phyloP scores from a whole-genome alignment of 257 asterid species.

The Forsythia viridissima region DNA sequence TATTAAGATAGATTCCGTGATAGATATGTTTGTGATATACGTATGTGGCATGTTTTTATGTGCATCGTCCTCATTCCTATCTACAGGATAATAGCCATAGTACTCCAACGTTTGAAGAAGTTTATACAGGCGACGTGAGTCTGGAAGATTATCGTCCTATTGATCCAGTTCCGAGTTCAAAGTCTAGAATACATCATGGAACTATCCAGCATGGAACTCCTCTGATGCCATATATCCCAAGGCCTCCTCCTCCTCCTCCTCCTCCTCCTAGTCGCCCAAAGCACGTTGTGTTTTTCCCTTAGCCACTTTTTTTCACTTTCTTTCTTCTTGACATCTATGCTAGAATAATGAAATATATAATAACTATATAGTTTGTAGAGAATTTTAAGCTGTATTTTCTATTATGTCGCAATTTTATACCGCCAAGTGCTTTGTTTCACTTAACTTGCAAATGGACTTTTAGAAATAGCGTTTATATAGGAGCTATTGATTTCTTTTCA shows the following conservation, averaged over 20 bases:
- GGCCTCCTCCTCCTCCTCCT: conserved; percentile 57
- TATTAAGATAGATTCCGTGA: not conserved
- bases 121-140: conserved; percentile 19
- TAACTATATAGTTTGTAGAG: no score
- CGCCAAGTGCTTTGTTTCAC: no score
- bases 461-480: no score
- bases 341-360: not conserved
- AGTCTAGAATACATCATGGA: conserved; percentile 64
- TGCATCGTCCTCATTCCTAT: not conserved
- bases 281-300: conserved; percentile 20
- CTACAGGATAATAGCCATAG: conserved; percentile 32
- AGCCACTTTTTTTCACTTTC: not conserved
- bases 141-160: conserved; percentile 76
- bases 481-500: no score
- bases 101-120: not conserved
- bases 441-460: no score
- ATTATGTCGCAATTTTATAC: no score
- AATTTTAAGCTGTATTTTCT: no score
- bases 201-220: conserved; percentile 90
- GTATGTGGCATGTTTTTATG: not conserved
- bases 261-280: conserved; percentile 56
- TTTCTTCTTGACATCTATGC: not conserved
- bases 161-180: conserved; percentile 79
- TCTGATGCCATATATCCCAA: conserved; percentile 76
- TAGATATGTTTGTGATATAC: not conserved